A percentile compares a stretch with the other conserved stretches of the same genome.
phyloP scores from a whole-genome alignment of 2,329 filamentous ascomycete genomes.

The Colletotrichum magnum region DNA sequence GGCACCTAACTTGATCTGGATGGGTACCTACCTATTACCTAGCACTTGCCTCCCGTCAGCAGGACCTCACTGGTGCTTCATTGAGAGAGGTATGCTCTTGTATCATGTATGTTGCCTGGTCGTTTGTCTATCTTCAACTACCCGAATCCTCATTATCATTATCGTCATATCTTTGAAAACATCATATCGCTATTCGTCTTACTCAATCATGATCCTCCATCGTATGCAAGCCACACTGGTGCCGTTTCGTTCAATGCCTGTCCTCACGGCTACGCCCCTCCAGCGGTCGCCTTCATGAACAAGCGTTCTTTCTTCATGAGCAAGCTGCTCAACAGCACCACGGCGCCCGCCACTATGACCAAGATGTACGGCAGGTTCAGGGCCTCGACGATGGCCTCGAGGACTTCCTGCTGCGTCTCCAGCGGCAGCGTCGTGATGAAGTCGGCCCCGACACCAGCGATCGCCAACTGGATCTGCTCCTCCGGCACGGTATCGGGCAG shows the following conservation, averaged over 20 bases:
- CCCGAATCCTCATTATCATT: too few species aligned
- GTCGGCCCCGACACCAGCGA: conserved; percentile 40
- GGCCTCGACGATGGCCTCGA: conserved; percentile 46
- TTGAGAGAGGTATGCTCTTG: too few species aligned
- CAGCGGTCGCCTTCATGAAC: conserved; percentile 24
- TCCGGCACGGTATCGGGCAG: conserved; percentile 44
- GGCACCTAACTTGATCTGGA: too few species aligned
- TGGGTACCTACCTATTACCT: too few species aligned
- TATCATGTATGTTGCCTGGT: neutral
- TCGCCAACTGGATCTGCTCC: conserved; percentile 44
- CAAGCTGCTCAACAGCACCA: conserved; percentile 46
- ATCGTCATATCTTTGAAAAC: too few species aligned
- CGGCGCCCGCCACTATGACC: conserved; percentile 55
- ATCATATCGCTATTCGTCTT: too few species aligned
- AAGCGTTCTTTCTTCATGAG: conserved; percentile 37
- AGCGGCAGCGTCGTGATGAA: conserved; percentile 34
- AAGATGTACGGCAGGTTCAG: conserved; percentile 39
- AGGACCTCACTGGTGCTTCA: too few species aligned
- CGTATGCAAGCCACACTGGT: neutral
- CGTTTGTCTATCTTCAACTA: neutral
- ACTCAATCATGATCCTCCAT: too few species aligned
- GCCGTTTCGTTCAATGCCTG: neutral
- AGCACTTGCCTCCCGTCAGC: too few species aligned
- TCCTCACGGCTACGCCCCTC: neutral
- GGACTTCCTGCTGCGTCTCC: conserved; percentile 41